A percentile compares a stretch with the other conserved stretches of the same genome.
phyloP scores from a whole-genome alignment of 176 grass and related monocot genomes.

The Avena sativa region DNA sequence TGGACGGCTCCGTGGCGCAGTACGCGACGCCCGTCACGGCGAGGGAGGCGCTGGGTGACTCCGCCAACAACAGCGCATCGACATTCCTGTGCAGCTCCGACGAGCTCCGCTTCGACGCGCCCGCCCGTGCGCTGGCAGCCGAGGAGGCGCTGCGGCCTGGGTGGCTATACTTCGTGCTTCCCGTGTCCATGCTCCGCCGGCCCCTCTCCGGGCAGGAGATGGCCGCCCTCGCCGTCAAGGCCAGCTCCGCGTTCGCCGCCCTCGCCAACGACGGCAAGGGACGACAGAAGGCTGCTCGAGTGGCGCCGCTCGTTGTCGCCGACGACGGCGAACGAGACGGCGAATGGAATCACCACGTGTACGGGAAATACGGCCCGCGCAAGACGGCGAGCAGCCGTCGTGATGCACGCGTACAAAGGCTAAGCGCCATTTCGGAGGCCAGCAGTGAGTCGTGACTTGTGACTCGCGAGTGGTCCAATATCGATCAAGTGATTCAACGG shows the following conservation, averaged over 20 bases:
- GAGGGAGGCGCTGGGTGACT: constrained; percentile 29
- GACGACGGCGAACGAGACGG: not conserved
- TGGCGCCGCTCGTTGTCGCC: not conserved
- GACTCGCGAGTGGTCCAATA: too few relatives aligned
- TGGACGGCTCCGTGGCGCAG: constrained; percentile 55
- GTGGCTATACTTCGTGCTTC: constrained; percentile 70
- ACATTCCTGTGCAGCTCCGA: constrained; percentile 72
- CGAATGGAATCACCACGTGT: not conserved
- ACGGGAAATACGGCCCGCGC: not conserved
- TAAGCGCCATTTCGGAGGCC: not conserved
- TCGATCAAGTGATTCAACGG: too few relatives aligned
- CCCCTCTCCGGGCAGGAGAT: constrained; percentile 57
- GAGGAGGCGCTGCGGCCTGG: constrained; percentile 39
- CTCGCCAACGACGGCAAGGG: not conserved
- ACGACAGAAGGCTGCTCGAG: not conserved
- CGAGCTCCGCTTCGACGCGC: constrained; percentile 58
- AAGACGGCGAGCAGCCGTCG: not conserved
- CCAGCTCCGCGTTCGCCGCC: constrained; percentile 38
- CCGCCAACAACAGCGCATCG: not conserved
- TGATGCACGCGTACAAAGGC: not conserved
- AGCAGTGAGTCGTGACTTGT: not conserved
- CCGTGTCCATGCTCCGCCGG: constrained; percentile 36
- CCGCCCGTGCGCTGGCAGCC: constrained; percentile 45
- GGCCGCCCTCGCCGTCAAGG: constrained; percentile 67
- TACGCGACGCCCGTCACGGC: constrained; percentile 37